These are phyloP conservation scores for Gleditsia sinensis DNA, from an alignment of 306 rosid species.

Conservation along the genomic window DNA sequence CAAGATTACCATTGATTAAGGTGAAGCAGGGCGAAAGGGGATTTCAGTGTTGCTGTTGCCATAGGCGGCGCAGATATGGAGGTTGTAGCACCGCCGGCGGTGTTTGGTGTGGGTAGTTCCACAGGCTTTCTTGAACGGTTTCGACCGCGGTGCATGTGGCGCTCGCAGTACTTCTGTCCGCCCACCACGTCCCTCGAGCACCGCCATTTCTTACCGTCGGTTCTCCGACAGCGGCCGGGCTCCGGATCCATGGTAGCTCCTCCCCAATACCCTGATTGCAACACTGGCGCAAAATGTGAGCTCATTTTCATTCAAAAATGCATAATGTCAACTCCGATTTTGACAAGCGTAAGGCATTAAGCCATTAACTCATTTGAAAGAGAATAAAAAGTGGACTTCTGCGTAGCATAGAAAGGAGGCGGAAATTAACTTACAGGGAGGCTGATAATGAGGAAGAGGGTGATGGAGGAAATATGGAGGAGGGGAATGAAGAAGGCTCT, in stretches of 20 bases:
- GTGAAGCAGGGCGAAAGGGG: conserved; percentile 68
- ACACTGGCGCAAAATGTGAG: conserved; percentile 41
- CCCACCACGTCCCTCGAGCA: conserved; percentile 95
- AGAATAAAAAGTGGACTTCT: neutral
- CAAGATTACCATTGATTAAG: conserved; percentile 60
- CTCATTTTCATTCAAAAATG: neutral
- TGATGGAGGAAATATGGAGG: conserved; percentile 58
- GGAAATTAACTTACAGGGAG: conserved; percentile 71
- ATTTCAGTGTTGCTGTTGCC: conserved; percentile 46
- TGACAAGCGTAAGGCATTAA: neutral
- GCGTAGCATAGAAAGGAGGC: neutral
- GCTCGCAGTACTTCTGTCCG: conserved; percentile 98
- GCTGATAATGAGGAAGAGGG: conserved; percentile 67
- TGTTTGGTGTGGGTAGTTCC: conserved; percentile 79
- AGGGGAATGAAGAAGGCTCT: conserved; percentile 62
- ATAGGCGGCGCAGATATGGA: conserved; percentile 42
- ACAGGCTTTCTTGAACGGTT: conserved; percentile 99
- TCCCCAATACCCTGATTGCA: conserved; percentile 91
- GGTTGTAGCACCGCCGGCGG: conserved; percentile 27
- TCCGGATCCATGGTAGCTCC: conserved; percentile 95
- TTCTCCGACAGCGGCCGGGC: conserved; percentile 95
- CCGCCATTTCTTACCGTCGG: conserved; percentile 98
- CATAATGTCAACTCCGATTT: conserved; percentile 1
- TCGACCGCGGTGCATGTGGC: conserved; percentile 93
- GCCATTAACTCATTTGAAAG: no score